phyloP scores from a whole-genome alignment of 306 rosid species.

The Pyrus pyrifolia region DNA sequence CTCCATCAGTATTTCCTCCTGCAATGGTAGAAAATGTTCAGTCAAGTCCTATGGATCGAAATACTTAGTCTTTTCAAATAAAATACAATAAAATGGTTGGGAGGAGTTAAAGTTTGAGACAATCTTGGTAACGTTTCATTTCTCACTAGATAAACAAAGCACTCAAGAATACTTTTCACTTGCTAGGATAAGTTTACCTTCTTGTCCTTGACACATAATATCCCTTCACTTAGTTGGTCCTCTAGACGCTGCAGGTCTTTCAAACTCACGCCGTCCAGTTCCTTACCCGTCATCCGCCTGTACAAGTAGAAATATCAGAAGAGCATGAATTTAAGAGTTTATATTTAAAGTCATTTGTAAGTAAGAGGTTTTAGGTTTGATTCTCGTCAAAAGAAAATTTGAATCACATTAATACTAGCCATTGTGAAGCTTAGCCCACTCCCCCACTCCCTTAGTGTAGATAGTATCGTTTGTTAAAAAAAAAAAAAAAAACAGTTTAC shows the following conservation, averaged over 20 bases:
- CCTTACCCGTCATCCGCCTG: slow-evolving; percentile 62
- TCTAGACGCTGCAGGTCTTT: slow-evolving; percentile 53
- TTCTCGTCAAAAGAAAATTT: no score
- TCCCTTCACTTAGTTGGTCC: slow-evolving; percentile 47
- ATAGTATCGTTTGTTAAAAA: no score
- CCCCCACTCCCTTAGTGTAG: no score
- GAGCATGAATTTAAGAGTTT: no score
- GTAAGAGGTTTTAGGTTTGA: no score
- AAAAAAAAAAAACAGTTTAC: no score
- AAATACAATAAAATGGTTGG: no score
- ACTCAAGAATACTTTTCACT: no score
- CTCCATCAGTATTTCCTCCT: slow-evolving; percentile 57
- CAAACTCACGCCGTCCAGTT: slow-evolving; percentile 53
- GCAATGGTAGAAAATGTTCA: slow-evolving; percentile 9
- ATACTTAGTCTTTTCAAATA: neutral
- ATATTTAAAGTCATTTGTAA: no score
- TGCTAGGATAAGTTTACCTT: slow-evolving; percentile 23
- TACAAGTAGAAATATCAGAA: neutral
- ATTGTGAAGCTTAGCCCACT: no score
- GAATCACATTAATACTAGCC: no score
- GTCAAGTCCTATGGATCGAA: neutral
- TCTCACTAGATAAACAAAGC: neutral
- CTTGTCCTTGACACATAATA: slow-evolving; percentile 47
- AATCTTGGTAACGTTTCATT: neutral
- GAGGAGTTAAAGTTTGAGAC: neutral